A percentile compares a stretch with the other conserved stretches of the same genome.
Evolutionary conservation across 129 eudicot species (phyloP).

Genomic region (Saussurea involucrata): DNA sequence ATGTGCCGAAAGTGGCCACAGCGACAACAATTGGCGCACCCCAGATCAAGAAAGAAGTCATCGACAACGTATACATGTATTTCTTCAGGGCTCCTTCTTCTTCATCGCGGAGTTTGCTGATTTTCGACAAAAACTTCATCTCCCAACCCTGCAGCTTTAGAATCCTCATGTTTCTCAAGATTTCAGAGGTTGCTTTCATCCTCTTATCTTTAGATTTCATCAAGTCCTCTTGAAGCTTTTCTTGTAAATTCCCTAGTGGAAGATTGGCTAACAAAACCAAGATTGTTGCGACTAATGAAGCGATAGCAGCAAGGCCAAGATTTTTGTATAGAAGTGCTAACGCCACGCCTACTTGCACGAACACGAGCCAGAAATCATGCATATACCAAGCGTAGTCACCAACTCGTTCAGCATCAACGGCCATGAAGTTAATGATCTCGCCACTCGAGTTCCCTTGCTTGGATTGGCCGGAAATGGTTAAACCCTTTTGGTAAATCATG

Average conservation of each 20-base stretch:
- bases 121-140: conserved; percentile 77
- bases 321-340: conserved; percentile 54
- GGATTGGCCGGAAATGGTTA: conserved; percentile 64
- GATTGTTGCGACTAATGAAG: conserved; percentile 55
- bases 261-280: conserved; percentile 63
- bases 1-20: conserved; percentile 66
- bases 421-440: conserved; percentile 81
- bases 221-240: conserved; percentile 59
- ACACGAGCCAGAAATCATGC: conserved; percentile 75
- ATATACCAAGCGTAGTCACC: conserved; percentile 59
- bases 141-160: conserved; percentile 96
- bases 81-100: conserved; percentile 62
- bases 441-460: conserved; percentile 68
- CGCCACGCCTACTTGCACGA: conserved; percentile 61
- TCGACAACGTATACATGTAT: conserved; percentile 42
- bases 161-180: conserved; percentile 89
- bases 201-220: conserved; percentile 80
- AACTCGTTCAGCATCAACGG: conserved; percentile 87
- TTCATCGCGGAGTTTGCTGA: conserved; percentile 39
- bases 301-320: conserved; percentile 67
- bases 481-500: conserved; percentile 66
- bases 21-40: conserved; percentile 75
- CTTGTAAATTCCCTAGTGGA: conserved; percentile 57
- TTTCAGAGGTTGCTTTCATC: conserved; percentile 90
- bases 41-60: conserved; percentile 52